Evolutionary conservation across 768 basidiomycete genomes (phyloP), one percentile per base, ranked within the genome.

Genomic region (Lactarius psammicola): DNA sequence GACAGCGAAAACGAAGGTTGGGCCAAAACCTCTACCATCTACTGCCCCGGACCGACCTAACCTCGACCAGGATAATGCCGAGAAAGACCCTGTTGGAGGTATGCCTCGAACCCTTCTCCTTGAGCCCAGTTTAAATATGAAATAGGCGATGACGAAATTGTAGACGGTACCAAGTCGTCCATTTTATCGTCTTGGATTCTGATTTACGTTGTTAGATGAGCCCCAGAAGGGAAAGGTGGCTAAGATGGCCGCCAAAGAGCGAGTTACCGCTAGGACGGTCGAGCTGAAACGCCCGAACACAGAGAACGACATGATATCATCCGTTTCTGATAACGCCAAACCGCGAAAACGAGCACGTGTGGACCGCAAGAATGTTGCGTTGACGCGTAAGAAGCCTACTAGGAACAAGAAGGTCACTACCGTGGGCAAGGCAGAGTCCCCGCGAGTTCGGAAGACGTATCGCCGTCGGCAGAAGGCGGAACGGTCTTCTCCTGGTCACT

Each of bases 361-460:
- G 26, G 65, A 33, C 18, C 28, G 36, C 6, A 60, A 62, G 46
- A 40, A 56, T 34, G 30, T 62, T 30, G 33, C 65, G 23, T 40
- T 38, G 5, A 30, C 34, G 18, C 60, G 34, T n/a, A 63, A 20
- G 38, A 63, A 46, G 20, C 49, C 65, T 38, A 10, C 15, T 44
- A 57, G 46, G 33, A 23, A 42, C 20, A 63, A 67, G 20, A 62
- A 62, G 51, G 61, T n/a, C 23, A n/a, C 28, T 26, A 1, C n/a
- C 30, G n/a, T 31, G 40, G 51, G 30, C 33, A 54, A 56, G 40
- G 11, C 34, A 36, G 40, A 44, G 26, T 59, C 42, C n/a, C 42
- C 61, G 23, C 57, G 62, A 34, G 61, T 33, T 18, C 54, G 15
- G 59, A 70, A 70, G 64, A 68, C 60, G 13, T 68, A 70, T 57